Evolutionary conservation across 2,329 filamentous ascomycete genomes (phyloP), one percentile per base, ranked within the genome.

Genomic region (Pseudocercospora musae): DNA sequence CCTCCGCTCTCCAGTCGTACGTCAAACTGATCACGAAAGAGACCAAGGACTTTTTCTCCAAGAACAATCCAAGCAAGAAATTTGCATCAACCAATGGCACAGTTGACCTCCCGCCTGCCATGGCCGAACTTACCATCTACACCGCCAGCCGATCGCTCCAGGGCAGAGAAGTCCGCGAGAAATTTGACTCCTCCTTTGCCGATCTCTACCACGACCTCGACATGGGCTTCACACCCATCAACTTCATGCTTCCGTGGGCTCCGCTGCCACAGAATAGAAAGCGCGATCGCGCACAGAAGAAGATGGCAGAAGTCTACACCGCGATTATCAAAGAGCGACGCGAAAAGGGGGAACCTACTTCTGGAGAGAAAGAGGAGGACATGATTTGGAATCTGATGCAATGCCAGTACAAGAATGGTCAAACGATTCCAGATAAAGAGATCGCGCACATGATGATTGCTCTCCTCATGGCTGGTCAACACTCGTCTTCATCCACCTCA

Each of bases 371-470:
- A 4, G 75, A 76, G 63, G 81, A 85, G 62, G 92, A 96, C 77
- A 96, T 96, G 84, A 92, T 96, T 77, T 92, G 89, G 86, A 92
- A 95, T 73, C 80, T 96, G 67, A 95, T 96, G 91, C 87, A 86
- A 70, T 91, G 88, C 70, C 84, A 81, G 23, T 96, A 96, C 84
- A 96, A 96, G 81, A 86, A 94, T 70, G 92, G 91, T 69, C 87
- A 81, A 42, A 82, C 82, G 5, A 83, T 96, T n/a, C 89, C 92
- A 15, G 92, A 96, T 73, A 84, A 89, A 71, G 91, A 96, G 77
- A 85, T 96, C 62, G 91, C 92, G 21, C 89, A 95, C 78, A 94
- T 96, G 85, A 94, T 96, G 90, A 96, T 96, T 77, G 91, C 91
- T 5, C 84, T 96, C 21, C 86, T 96, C 65, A 96, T 96, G 91